Percentiles rank a stretch among this genome's conserved stretches.
These are phyloP conservation scores for Botrytis medusae DNA, from an alignment of 2,329 filamentous ascomycete species.

Conservation along the genomic window DNA sequence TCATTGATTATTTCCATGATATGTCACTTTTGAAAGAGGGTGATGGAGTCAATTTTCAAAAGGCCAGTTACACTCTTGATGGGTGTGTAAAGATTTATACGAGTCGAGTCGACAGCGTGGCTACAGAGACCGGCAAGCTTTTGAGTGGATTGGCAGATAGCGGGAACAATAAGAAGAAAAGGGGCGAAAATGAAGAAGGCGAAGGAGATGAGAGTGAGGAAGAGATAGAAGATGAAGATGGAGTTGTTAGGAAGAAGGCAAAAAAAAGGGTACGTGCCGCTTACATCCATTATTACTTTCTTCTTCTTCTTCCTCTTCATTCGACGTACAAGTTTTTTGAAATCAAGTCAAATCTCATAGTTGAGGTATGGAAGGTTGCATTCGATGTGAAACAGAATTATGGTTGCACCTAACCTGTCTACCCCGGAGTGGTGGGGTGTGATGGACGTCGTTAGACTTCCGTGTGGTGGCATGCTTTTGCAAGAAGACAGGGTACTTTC, in stretches of 20 bases:
- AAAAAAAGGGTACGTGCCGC: constrained; percentile 69
- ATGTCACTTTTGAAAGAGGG: constrained; percentile 97
- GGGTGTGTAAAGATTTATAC: constrained; percentile 99
- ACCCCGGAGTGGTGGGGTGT: background rate
- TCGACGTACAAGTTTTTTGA: background rate
- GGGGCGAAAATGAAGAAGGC: constrained; percentile 63
- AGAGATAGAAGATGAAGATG: constrained; percentile 58
- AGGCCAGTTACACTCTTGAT: constrained; percentile 94
- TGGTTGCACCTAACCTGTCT: background rate
- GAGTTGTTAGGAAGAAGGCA: constrained; percentile 56
- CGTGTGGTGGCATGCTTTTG: background rate
- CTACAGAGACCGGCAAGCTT: constrained; percentile 93
- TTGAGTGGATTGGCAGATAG: constrained; percentile 91
- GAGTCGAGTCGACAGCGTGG: constrained; percentile 95
- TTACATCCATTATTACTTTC: background rate
- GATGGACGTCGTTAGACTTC: background rate
- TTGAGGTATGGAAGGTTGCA: background rate
- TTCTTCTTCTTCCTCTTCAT: background rate
- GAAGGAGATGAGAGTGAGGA: constrained; percentile 62
- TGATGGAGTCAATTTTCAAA: constrained; percentile 97
- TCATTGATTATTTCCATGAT: constrained; percentile 99
- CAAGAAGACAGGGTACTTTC: background rate
- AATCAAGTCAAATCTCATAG: constrained; percentile 10
- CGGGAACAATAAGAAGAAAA: constrained; percentile 71
- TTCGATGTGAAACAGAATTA: background rate